Base-by-base conservation (phyloP, 345 rosid genomes). In the Cardiospermum halicacabum region DNA sequence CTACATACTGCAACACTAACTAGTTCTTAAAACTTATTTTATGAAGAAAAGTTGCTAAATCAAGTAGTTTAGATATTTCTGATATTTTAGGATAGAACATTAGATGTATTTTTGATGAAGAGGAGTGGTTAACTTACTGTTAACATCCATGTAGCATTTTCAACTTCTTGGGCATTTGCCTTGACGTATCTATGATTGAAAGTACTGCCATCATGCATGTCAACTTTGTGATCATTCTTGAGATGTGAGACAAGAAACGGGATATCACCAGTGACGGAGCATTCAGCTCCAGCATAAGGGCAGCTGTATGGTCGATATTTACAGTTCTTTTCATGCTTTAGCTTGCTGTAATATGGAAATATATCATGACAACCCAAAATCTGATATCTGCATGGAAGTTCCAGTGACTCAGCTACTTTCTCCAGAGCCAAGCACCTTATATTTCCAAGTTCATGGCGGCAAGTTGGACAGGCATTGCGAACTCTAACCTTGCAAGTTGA, bases 61-160 rank as follows among this genome's bases (percentile, higher is more conserved):
- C 22, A 8, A 47, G 19, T 45, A 5, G 24, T 47, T 19, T 47
- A 47, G 19, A 47, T 15, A 7, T 16, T 47, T 7, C 51, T 16
- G 24, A 18, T 47, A 16, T 47, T 19, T 16, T 47, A 47, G 51
- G 51, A 1, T 16, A 47, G 19, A 18, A 13, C 22, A 47, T 47
- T 2, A 19, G 19, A 47, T 26, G 25, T 18, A 47, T 57, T 24
- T 9, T 39, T 42, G 24, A 18, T 48, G 11, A 22, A 57, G 37
- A 26, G 37, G 34, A 45, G 47, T 7, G 42, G 21, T 34, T 49
- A 32, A 7, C 81, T 85, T 80, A 92, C 98, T 43, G 98, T 92
- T 64, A 89, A 75, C 98, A 88, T 92, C 94, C 98, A 89, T 42
- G 96, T 92, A 58, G 98, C 98, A 58, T 92, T 89, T 70, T 89